These are phyloP conservation scores for Isabelozyma pseudorhagii DNA, from an alignment of 805 yeast genomes.

Conservation along the genomic window DNA sequence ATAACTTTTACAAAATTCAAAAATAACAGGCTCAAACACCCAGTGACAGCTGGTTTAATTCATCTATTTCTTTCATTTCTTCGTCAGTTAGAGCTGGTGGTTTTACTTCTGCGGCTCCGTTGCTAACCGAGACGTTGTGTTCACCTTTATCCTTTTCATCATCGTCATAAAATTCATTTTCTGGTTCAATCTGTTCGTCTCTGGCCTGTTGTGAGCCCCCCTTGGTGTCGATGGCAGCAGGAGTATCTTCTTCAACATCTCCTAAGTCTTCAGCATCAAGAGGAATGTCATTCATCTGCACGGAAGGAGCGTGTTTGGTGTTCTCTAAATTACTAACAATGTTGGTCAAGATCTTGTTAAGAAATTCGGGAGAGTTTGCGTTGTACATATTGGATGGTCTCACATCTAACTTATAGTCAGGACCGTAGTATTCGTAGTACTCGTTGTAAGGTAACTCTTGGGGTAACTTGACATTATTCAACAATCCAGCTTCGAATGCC, in stretches of 20 bases:
- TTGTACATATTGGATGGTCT: constrained; percentile 95
- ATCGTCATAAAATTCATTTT: constrained; percentile 74
- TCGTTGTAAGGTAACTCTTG: constrained; percentile 89
- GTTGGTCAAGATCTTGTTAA: constrained; percentile 77
- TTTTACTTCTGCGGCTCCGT: background rate
- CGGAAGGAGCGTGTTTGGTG: constrained; percentile 96
- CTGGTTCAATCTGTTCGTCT: constrained; percentile 68
- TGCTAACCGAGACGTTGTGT: constrained; percentile 14
- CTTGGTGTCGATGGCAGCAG: constrained; percentile 76
- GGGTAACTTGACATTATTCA: constrained; percentile 75
- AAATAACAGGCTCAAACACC: too few relatives aligned
- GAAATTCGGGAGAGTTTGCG: constrained; percentile 89
- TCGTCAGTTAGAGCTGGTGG: constrained; percentile 21
- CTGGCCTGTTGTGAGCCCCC: constrained; percentile 89
- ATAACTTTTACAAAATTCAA: too few relatives aligned
- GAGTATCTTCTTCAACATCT: constrained; percentile 82
- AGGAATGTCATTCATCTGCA: constrained; percentile 88
- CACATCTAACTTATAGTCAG: constrained; percentile 92
- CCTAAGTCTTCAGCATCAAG: constrained; percentile 83
- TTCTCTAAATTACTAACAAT: constrained; percentile 77
- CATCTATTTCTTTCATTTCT: constrained; percentile 36
- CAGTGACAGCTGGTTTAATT: constrained; percentile 21
- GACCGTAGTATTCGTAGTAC: constrained; percentile 95
- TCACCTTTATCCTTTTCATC: constrained; percentile 48
- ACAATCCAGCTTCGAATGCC: constrained; percentile 89